These are phyloP conservation scores for Lyophyllum decastes DNA, from an alignment of 768 basidiomycete genomes.

Conservation along the genomic window DNA sequence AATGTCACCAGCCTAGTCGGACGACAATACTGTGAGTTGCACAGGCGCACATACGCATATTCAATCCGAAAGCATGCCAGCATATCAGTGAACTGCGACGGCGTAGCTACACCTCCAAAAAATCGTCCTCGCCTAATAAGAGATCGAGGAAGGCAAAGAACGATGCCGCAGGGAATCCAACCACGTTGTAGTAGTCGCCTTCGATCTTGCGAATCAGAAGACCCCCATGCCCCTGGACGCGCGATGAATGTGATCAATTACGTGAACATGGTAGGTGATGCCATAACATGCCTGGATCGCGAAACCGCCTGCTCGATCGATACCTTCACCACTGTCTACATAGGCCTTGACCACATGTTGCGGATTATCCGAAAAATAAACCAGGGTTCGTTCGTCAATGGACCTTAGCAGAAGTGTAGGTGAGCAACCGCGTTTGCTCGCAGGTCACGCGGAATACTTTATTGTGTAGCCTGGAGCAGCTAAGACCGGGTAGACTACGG, in stretches of 20 bases:
- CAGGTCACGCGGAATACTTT: slow-evolving; percentile 40
- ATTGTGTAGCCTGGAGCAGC: slow-evolving; percentile 76
- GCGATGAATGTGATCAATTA: neutral
- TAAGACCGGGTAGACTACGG: slow-evolving; percentile 70
- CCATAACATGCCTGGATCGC: slow-evolving; percentile 73
- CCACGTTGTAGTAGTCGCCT: slow-evolving; percentile 88
- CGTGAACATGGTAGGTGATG: neutral
- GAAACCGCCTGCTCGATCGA: slow-evolving; percentile 91
- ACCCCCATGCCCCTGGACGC: slow-evolving; percentile 74
- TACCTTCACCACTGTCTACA: slow-evolving; percentile 81
- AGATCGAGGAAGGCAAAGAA: slow-evolving; percentile 76
- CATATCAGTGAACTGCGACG: neutral
- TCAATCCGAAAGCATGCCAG: neutral
- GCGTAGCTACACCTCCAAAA: slow-evolving; percentile 46
- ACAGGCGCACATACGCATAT: neutral
- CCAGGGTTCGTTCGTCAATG: slow-evolving; percentile 80
- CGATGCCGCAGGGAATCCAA: slow-evolving; percentile 88
- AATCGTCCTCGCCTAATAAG: slow-evolving; percentile 80
- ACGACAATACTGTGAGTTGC: neutral
- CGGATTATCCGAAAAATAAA: slow-evolving; percentile 72
- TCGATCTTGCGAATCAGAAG: slow-evolving; percentile 83
- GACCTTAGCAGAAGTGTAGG: slow-evolving; percentile 45
- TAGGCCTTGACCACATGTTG: slow-evolving; percentile 70
- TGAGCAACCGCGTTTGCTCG: neutral
- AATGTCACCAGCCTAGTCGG: neutral